Base-by-base conservation (phyloP, 768 basidiomycete species). In the Lactifluus subvellereus region DNA sequence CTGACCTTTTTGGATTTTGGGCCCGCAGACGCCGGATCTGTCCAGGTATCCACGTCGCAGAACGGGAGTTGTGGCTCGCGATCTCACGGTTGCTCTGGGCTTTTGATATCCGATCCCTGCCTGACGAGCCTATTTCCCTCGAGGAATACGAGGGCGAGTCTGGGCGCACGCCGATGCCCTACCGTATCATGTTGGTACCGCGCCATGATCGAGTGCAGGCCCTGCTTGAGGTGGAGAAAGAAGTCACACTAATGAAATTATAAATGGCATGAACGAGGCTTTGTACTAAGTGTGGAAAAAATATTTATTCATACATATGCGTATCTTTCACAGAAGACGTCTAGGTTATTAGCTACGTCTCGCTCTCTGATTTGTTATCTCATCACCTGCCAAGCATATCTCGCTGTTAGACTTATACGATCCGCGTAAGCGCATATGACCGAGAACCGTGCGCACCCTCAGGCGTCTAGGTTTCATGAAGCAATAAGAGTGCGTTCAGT, bases 41-140 rank as follows among this genome's bases (percentile, higher is more conserved):
- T 62, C 78, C 78, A 1, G 79, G 78, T 11, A 76, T 80, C 64
- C 69, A 72, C 68, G 72, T 80, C 10, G 79, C 80, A 3, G 80
- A 80, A 54, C 74, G 76, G 22, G 78, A 80, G 67, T 70, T 81
- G 38, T 80, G 71, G 68, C 71, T 81, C 13, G 76, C 75, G 18
- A 76, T 81, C 54, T 73, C 80, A 2, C 75, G 76, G 27, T 73
- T 82, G 72, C 72, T 81, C 18, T 82, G 80, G 80, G 76, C 78
- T 1, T 82, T 79, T 71, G 73, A 67, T 35, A 75, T 80, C 68
- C 73, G 74, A 45, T 71, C 73, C 47, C 71, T 79, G 10, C 77
- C 79, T 0, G 76, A 69, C 16, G 75, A 80, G 53, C 77, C 77
- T 0, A 80, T 80, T 57, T 75, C 76, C 64, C 66, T 81, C 43